Base-by-base conservation (phyloP, 1,139 yeast genomes). In the Yamadazyma taylorii region DNA sequence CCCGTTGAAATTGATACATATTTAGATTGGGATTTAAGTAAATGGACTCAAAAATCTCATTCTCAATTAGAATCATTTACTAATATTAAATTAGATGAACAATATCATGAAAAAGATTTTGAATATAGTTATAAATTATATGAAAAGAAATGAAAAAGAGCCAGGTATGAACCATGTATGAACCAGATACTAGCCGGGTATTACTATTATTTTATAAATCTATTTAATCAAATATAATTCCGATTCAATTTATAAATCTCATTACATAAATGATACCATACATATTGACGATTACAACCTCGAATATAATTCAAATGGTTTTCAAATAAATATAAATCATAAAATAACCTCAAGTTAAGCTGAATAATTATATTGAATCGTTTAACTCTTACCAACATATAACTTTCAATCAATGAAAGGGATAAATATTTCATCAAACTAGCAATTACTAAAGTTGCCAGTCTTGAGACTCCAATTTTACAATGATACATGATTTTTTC, bases 391-490 rank as follows among this genome's bases (percentile, higher is more conserved):
- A 88, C 95, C 60, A 72, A 83, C 52, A 88, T 63, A 54, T 88
- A 89, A 3, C 95, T 90, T 35, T 84, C 72, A 12, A 89, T 74
- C 29, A 89, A 61, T 32, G 81, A 79, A 41, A 86, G 69, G 21
- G 76, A 67, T 41, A 80, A 65, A 36, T 86, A 65, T 47, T 79
- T 82, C 95, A 89, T 88, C 40, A 87, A 83, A 53, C 86, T 90
- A 3, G 97, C 96, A 46, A 89, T 86, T 48, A 95, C 85, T 28
- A 90, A 85, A 0, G 95, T 81, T 0, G 96, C 97, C 16, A 94
- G 84, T 39, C 97, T 68, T 0, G 95, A 86, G 4, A 89, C 97
- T 1, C 97, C 97, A 39, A 86, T 95, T 53, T 88, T 81, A 56
- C 97, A 89, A 56, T 89, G 96, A 13, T 87, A 88, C 38, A 89